Percentiles rank a stretch among this genome's conserved stretches.
phyloP scores from a whole-genome alignment of 1,139 yeast genomes.

The Hemisphaericaspora subhashii region DNA sequence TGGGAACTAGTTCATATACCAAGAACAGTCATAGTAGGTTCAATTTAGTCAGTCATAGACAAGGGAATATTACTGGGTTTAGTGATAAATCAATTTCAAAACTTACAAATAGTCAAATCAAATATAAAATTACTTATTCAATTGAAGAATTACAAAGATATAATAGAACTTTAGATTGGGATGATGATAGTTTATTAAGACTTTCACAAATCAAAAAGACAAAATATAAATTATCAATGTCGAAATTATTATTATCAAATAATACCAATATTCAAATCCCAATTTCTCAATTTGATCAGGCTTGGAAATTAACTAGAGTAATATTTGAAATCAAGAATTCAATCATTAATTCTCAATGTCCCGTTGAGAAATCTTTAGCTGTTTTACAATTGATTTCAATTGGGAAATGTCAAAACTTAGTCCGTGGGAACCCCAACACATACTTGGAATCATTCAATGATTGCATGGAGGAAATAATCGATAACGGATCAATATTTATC shows the following conservation, averaged over 20 bases:
- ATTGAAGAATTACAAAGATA: constrained; percentile 7
- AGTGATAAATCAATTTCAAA: constrained; percentile 18
- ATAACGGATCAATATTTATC: constrained; percentile 26
- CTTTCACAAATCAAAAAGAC: not conserved
- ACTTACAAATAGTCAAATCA: constrained; percentile 10
- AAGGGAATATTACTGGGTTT: constrained; percentile 8
- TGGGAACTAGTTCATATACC: not conserved
- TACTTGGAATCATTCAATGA: constrained; percentile 34
- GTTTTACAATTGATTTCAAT: constrained; percentile 17
- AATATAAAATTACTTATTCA: constrained; percentile 8
- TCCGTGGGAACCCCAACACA: constrained; percentile 27
- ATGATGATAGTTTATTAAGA: not conserved
- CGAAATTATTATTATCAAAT: constrained; percentile 9
- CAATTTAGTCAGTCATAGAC: not conserved
- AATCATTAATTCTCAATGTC: constrained; percentile 11
- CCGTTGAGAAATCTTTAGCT: constrained; percentile 14
- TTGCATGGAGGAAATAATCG: constrained; percentile 35
- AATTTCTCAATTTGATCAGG: constrained; percentile 8
- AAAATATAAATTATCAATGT: constrained; percentile 12
- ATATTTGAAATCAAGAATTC: constrained; percentile 16
- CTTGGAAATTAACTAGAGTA: constrained; percentile 14
- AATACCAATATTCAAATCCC: constrained; percentile 9
- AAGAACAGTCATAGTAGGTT: not conserved
- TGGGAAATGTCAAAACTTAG: constrained; percentile 12
- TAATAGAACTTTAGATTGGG: not conserved